Evolutionary conservation across 2,329 filamentous ascomycete genomes (phyloP), one percentile per base, ranked within the genome.

Genomic region (Chaetomiaceae sp.): DNA sequence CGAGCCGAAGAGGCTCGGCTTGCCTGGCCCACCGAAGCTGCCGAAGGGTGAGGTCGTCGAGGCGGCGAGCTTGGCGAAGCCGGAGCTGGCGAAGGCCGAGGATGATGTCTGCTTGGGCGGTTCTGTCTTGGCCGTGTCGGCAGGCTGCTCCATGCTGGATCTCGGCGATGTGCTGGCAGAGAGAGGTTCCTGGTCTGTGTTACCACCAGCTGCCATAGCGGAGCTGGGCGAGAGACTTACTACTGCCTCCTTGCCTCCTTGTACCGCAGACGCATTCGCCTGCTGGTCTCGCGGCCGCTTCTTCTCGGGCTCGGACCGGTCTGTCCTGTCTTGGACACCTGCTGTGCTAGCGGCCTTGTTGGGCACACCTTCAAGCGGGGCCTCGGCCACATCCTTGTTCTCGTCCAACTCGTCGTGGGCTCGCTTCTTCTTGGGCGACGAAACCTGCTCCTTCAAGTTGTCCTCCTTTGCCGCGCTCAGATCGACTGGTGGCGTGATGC

Each of bases 351-450:
- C 44, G 17, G 53, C 23, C 46, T 53, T 54, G 43, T 69, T 72
- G 60, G 75, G 72, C 55, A 65, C 66, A 59, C 75, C 75, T 25
- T 71, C 68, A 31, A 69, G 66, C 53, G 69, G 66, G 42, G 68
- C 69, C 51, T 66, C 65, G 51, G 55, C 51, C 9, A 55, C 53
- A 43, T 69, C 69, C 61, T 70, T 74, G 46, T 70, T 68, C 44
- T 77, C 72, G 25, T 84, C 82, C 15, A 83, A 69, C 65, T 84
- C 75, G 59, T 82, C 80, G 59, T 81, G 79, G 25, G 75, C 77
- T 59, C 83, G 76, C 72, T 85, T 86, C 75, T 85, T 86, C 72
- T 85, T 85, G 27, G 83, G 83, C 12, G 81, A 85, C 19, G 75
- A 72, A 40, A 82, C 64, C 53, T 76, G 72, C 45, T 83, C 78